phyloP scores from a whole-genome alignment of 495 filamentous ascomycete genomes.

The Aeminium ludgeri region DNA sequence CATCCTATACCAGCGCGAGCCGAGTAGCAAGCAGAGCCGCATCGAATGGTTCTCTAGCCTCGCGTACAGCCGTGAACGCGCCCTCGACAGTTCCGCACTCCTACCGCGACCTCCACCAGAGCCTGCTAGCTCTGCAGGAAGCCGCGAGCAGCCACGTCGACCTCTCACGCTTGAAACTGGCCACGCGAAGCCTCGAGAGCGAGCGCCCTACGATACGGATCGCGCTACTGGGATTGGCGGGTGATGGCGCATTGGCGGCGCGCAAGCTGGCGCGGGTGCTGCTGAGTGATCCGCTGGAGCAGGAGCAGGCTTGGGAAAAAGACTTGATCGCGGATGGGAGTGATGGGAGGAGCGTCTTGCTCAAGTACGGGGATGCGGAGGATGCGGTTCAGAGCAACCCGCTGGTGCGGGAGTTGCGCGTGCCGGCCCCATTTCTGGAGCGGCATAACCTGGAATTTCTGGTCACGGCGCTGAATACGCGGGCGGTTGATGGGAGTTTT shows the following conservation, averaged over 20 bases:
- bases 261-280: constrained; percentile 50
- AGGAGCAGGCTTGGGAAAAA: constrained; percentile 53
- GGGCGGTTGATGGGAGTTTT: constrained; percentile 4
- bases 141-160: constrained; percentile 49
- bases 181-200: constrained; percentile 57
- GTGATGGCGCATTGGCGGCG: constrained; percentile 20
- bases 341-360: constrained; percentile 36
- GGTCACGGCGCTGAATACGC: constrained; percentile 36
- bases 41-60: constrained; percentile 13
- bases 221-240: constrained; percentile 31
- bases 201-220: constrained; percentile 50
- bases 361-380: constrained; percentile 39
- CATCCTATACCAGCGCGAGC: background rate
- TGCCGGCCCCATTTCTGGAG: constrained; percentile 54
- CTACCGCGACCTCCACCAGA: constrained; percentile 38
- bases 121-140: constrained; percentile 44
- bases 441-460: constrained; percentile 62
- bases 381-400: constrained; percentile 26
- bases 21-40: background rate
- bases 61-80: constrained; percentile 23
- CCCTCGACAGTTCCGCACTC: constrained; percentile 18
- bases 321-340: constrained; percentile 31
- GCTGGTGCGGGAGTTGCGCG: constrained; percentile 37
- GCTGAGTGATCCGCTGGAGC: constrained; percentile 59
- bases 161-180: constrained; percentile 62